Evolutionary conservation across 768 basidiomycete genomes (phyloP).

Genomic region (Suillus cothurnatus): DNA sequence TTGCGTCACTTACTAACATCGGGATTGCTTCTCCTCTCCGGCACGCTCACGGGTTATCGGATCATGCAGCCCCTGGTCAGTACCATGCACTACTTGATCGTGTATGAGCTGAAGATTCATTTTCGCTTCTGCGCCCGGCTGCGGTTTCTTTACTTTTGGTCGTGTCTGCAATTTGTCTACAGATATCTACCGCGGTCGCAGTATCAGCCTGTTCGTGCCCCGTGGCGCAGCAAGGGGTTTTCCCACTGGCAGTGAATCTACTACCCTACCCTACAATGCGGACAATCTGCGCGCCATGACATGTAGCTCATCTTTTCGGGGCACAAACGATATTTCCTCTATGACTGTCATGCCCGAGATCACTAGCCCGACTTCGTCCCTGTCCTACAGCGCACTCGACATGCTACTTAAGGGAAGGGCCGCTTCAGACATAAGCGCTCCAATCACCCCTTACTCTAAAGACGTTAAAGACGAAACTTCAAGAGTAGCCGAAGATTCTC

Average conservation of each 20-base stretch:
- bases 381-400: slow-evolving; percentile 33
- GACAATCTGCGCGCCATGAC: slow-evolving; percentile 32
- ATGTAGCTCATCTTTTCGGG: slow-evolving; percentile 26
- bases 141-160: slow-evolving; percentile 17
- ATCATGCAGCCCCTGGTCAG: slow-evolving; percentile 33
- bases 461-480: slow-evolving; percentile 26
- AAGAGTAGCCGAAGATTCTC: slow-evolving; percentile 1
- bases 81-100: slow-evolving; percentile 20
- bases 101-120: slow-evolving; percentile 19
- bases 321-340: slow-evolving; percentile 25
- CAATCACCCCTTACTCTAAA: slow-evolving; percentile 11
- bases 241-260: slow-evolving; percentile 12
- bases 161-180: slow-evolving; percentile 11
- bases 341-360: slow-evolving; percentile 27
- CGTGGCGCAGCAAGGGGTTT: slow-evolving; percentile 26
- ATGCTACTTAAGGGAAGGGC: slow-evolving; percentile 34
- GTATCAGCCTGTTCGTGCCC: slow-evolving; percentile 35
- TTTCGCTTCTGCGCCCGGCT: slow-evolving; percentile 21
- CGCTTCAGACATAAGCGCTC: slow-evolving; percentile 19
- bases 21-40: slow-evolving; percentile 31
- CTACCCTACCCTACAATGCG: slow-evolving; percentile 33
- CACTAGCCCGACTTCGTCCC: slow-evolving; percentile 33
- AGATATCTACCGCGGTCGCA: slow-evolving; percentile 35
- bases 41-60: slow-evolving; percentile 20
- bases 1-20: slow-evolving; percentile 34